A percentile compares a stretch with the other conserved stretches of the same genome.
Conservation (phyloP, 2,329 filamentous ascomycete genomes). For the Diaporthe caulivora region DNA sequence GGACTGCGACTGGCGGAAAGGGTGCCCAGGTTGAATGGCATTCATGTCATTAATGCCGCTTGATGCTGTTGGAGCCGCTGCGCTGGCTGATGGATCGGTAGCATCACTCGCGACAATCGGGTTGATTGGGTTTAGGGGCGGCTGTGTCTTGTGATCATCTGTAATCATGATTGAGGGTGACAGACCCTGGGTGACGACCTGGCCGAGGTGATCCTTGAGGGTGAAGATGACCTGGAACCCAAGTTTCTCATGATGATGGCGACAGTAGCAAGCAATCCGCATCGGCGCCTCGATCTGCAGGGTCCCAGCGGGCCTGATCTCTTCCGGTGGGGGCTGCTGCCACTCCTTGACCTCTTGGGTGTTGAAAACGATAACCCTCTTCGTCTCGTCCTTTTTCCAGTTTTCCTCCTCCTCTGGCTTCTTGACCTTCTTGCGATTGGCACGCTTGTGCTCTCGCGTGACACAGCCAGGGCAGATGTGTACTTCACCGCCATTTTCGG, state of each 20-base stretch:
- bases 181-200: conserved; percentile 85
- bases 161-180: conserved; percentile 95
- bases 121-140: conserved; percentile 51
- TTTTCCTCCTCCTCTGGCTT: conserved; percentile 92
- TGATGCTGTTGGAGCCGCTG: conserved; percentile 28
- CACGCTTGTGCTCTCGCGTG: conserved; percentile 89
- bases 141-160: conserved; percentile 94
- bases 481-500: conserved; percentile 92
- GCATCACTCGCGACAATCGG: conserved; percentile 18
- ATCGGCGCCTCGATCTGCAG: conserved; percentile 89
- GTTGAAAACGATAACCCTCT: conserved; percentile 91
- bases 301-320: conserved; percentile 64
- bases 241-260: conserved; percentile 92
- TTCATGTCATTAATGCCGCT: conserved; percentile 46
- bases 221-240: conserved; percentile 97
- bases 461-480: conserved; percentile 94
- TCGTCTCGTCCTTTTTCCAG: conserved; percentile 84
- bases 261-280: conserved; percentile 97
- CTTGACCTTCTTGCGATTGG: conserved; percentile 91
- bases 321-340: conserved; percentile 69
- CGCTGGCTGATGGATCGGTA: conserved; percentile 36
- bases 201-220: conserved; percentile 83
- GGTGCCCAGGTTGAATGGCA: conserved; percentile 52
- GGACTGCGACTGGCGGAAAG: conserved; percentile 70
- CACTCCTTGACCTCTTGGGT: conserved; percentile 89